phyloP scores from a whole-genome alignment of 2,329 filamentous ascomycete species.

The Phaeoacremonium minimum region DNA sequence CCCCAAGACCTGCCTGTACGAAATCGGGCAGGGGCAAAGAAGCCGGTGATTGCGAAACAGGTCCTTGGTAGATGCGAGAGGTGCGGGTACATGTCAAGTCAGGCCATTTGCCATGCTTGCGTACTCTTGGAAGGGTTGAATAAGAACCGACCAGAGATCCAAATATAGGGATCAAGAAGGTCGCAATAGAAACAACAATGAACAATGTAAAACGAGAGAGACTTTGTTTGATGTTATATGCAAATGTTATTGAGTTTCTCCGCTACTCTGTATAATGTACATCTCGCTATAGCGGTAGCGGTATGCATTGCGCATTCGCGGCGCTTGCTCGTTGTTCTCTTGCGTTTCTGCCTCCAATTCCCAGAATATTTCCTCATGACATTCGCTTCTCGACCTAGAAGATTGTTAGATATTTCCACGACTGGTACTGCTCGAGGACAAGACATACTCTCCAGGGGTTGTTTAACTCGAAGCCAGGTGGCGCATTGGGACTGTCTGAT shows the following conservation, averaged over 20 bases:
- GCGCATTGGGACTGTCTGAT: constrained; percentile 48
- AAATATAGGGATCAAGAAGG: constrained; percentile 42
- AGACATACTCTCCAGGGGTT: constrained; percentile 58
- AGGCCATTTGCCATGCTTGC: constrained; percentile 91
- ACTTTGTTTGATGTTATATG: too few relatives aligned
- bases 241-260: too few relatives aligned
- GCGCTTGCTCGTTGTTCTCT: too few relatives aligned
- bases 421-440: neutral
- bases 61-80: constrained; percentile 77
- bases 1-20: constrained; percentile 17
- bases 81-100: constrained; percentile 95
- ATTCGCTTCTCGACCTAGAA: constrained; percentile 50
- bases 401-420: neutral
- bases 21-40: constrained; percentile 11
- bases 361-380: too few relatives aligned
- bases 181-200: too few relatives aligned
- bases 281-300: too few relatives aligned
- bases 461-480: constrained; percentile 57
- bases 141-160: constrained; percentile 63
- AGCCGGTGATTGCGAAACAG: constrained; percentile 49
- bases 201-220: too few relatives aligned
- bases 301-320: too few relatives aligned
- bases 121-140: constrained; percentile 86
- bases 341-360: too few relatives aligned
- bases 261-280: too few relatives aligned